phyloP scores from a whole-genome alignment of 1,284 basidiomycete species.

The Rhodotorula sp. region DNA sequence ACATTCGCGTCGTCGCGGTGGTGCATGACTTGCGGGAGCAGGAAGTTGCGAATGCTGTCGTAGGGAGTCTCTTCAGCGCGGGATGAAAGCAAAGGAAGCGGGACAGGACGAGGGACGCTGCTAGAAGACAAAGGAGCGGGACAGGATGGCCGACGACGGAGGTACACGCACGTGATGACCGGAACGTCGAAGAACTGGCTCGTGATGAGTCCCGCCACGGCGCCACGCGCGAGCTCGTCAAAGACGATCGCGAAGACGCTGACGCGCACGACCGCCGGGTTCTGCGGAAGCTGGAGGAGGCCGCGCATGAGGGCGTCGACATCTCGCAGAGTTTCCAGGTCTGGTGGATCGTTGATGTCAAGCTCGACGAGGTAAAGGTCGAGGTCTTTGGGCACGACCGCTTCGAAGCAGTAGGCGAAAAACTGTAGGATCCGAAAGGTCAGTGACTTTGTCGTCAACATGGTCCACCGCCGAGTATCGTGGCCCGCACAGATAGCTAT shows the following conservation, averaged over 20 bases:
- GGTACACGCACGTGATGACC: constrained; percentile 14
- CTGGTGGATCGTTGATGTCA: constrained; percentile 18
- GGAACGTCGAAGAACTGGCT: constrained; percentile 32
- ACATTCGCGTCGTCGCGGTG: constrained; percentile 21
- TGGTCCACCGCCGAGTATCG: too few relatives aligned
- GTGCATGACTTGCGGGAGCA: constrained; percentile 31
- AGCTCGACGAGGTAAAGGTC: constrained; percentile 36
- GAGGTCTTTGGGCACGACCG: constrained; percentile 19
- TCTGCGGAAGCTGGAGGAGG: constrained; percentile 26
- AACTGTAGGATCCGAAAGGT: constrained; percentile 2
- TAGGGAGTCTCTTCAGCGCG: too few relatives aligned
- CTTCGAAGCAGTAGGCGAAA: constrained; percentile 31
- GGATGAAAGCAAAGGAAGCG: neutral
- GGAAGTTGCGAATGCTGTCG: constrained; percentile 24
- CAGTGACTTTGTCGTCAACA: too few relatives aligned
- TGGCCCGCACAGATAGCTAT: neutral
- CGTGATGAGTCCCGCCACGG: constrained; percentile 9
- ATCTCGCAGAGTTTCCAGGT: constrained; percentile 10
- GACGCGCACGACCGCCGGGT: constrained; percentile 24
- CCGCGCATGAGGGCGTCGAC: constrained; percentile 33
- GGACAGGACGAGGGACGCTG: too few relatives aligned
- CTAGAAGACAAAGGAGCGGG: too few relatives aligned
- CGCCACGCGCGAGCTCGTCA: constrained; percentile 18
- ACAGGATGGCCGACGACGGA: too few relatives aligned
- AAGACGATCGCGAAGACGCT: constrained; percentile 18